A percentile compares a stretch with the other conserved stretches of the same genome.
These are phyloP conservation scores for Aureococcus anophagefferens DNA, from an alignment of 108 stramenopile genomes.

Conservation along the genomic window DNA sequence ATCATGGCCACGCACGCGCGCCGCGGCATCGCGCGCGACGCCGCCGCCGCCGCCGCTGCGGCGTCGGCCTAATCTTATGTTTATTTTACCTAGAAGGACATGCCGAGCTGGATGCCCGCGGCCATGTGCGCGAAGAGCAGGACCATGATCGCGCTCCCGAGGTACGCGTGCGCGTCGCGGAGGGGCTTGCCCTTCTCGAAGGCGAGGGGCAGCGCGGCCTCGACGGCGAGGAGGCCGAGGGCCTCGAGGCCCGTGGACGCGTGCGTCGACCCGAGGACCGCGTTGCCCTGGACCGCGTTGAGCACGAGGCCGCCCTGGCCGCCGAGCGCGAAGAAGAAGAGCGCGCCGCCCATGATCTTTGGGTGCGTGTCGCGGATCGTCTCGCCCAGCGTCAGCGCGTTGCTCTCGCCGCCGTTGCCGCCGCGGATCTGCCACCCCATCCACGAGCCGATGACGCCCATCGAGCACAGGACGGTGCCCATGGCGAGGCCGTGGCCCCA, in stretches of 20 bases:
- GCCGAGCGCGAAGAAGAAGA: slow-evolving; percentile 46
- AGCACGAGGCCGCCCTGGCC: slow-evolving; percentile 48
- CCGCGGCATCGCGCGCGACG: background rate
- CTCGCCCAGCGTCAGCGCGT: slow-evolving; percentile 41
- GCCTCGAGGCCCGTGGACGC: slow-evolving; percentile 23
- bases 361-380: slow-evolving; percentile 45
- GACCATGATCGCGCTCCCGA: slow-evolving; percentile 46
- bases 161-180: slow-evolving; percentile 35
- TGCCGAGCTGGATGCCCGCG: slow-evolving; percentile 36
- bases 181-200: too few relatives aligned
- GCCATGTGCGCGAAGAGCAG: slow-evolving; percentile 33
- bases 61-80: too few relatives aligned
- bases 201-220: slow-evolving; percentile 35
- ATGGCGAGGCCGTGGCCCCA: slow-evolving; percentile 45
- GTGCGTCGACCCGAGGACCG: slow-evolving; percentile 37
- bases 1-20: background rate
- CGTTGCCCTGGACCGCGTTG: slow-evolving; percentile 28
- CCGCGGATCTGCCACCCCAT: slow-evolving; percentile 45
- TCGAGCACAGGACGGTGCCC: slow-evolving; percentile 31
- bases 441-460: slow-evolving; percentile 31
- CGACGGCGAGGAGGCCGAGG: slow-evolving; percentile 24
- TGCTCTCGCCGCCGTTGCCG: slow-evolving; percentile 38
- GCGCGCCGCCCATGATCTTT: slow-evolving; percentile 31
- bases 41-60: too few relatives aligned
- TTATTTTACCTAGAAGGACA: slow-evolving; percentile 18